phyloP scores from a whole-genome alignment of 2,329 filamentous ascomycete species.

The Bisporella sp. region DNA sequence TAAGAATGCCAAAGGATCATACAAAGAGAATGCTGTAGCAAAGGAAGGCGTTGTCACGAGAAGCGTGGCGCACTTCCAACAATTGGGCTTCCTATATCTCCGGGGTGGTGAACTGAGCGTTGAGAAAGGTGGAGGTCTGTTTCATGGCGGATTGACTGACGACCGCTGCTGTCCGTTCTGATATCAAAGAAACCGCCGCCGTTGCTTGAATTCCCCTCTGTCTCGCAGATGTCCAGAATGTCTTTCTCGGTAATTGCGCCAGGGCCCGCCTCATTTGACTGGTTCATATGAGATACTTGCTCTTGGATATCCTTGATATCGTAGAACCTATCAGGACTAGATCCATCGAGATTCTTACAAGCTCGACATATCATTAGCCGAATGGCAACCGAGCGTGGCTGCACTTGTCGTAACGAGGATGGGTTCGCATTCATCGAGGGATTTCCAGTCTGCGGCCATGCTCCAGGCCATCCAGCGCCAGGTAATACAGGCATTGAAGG shows the following conservation, averaged over 20 bases:
- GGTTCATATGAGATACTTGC: slow-evolving; percentile 46
- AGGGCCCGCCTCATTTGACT: slow-evolving; percentile 39
- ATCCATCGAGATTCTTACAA: slow-evolving; percentile 55
- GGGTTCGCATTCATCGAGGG: slow-evolving; percentile 40
- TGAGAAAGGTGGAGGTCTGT: slow-evolving; percentile 37
- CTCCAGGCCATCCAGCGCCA: slow-evolving; percentile 16
- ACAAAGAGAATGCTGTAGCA: no score
- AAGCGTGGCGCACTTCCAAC: slow-evolving; percentile 27
- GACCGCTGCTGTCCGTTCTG: slow-evolving; percentile 20
- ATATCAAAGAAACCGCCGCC: slow-evolving; percentile 83
- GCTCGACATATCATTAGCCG: slow-evolving; percentile 71
- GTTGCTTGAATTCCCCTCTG: slow-evolving; percentile 78
- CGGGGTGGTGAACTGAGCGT: slow-evolving; percentile 47
- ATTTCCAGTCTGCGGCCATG: slow-evolving; percentile 26
- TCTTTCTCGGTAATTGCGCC: slow-evolving; percentile 51
- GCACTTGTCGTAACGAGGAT: slow-evolving; percentile 36
- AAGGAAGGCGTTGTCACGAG: neutral
- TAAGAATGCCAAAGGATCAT: no score
- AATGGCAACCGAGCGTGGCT: slow-evolving; percentile 51
- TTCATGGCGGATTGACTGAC: slow-evolving; percentile 44
- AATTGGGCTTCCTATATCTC: slow-evolving; percentile 64
- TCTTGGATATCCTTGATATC: slow-evolving; percentile 60
- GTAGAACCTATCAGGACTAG: slow-evolving; percentile 57
- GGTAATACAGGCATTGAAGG: slow-evolving; percentile 26
- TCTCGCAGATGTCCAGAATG: slow-evolving; percentile 75